Evolutionary conservation across 2,329 filamentous ascomycete genomes (phyloP).

Genomic region (Paraphaeosphaeria sporulosa): DNA sequence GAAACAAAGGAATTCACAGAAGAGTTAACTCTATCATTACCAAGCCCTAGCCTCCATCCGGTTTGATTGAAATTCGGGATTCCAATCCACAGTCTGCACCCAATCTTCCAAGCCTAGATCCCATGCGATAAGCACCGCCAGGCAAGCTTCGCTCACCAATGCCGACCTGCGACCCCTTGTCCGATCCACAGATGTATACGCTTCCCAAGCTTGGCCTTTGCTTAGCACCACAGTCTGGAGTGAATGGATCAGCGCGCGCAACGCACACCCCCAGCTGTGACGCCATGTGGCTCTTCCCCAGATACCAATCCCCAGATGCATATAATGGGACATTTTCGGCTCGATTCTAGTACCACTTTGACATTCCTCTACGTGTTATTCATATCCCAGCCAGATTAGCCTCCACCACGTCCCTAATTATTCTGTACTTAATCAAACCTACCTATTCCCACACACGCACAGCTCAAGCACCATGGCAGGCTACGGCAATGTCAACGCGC

Average conservation of each 20-base stretch:
- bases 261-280: constrained; percentile 29
- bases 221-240: not conserved
- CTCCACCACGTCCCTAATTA: too few relatives aligned
- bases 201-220: not conserved
- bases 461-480: constrained; percentile 34
- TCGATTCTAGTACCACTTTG: not conserved
- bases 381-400: too few relatives aligned
- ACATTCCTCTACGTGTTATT: too few relatives aligned
- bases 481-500: constrained; percentile 47
- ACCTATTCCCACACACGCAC: too few relatives aligned
- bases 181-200: not conserved
- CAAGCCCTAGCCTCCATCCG: too few relatives aligned
- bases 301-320: not conserved
- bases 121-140: constrained; percentile 3
- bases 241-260: constrained; percentile 15
- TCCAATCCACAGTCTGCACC: too few relatives aligned
- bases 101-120: not conserved
- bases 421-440: too few relatives aligned
- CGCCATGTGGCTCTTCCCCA: constrained; percentile 36
- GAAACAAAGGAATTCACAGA: constrained; percentile 13
- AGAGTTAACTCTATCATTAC: not conserved
- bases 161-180: not conserved
- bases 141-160: constrained; percentile 9
- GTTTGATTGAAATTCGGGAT: not conserved
- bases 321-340: not conserved